Conservation (phyloP, 305 asterid species). For the Caryopteris hybrid region DNA sequence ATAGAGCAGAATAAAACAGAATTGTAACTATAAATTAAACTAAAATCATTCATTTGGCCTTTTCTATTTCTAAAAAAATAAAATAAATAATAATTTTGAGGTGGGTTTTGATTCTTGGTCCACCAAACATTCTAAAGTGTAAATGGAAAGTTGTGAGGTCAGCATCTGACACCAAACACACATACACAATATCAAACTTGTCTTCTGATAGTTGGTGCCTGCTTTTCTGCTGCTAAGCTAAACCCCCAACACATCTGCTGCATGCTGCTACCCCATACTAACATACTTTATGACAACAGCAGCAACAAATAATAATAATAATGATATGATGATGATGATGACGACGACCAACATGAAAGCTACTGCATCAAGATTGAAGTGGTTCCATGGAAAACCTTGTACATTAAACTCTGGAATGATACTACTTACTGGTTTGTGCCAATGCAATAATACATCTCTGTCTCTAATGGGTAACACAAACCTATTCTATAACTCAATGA, state of each 20-base stretch:
- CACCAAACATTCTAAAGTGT: slow-evolving; percentile 4
- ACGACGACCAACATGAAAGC: too few relatives aligned
- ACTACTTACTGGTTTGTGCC: background rate
- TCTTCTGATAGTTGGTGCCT: background rate
- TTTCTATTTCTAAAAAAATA: too few relatives aligned
- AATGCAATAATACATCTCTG: background rate
- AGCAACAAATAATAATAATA: too few relatives aligned
- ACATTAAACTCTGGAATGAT: background rate
- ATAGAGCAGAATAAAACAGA: too few relatives aligned
- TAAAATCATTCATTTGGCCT: too few relatives aligned
- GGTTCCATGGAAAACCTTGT: too few relatives aligned
- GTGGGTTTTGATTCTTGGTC: slow-evolving; percentile 15
- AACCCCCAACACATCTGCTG: background rate
- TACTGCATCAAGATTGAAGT: too few relatives aligned
- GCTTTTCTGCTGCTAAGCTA: slow-evolving; percentile 22
- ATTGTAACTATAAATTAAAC: too few relatives aligned
- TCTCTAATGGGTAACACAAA: slow-evolving; percentile 7
- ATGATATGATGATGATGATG: too few relatives aligned
- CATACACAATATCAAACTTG: background rate
- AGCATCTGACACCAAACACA: slow-evolving; percentile 25
- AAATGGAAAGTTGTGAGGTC: slow-evolving; percentile 18
- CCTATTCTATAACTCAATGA: slow-evolving; percentile 17
- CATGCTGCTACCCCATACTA: background rate
- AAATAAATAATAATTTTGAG: background rate
- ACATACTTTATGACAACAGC: too few relatives aligned